Percentiles rank a stretch among this genome's conserved stretches.
These are phyloP conservation scores for Penicillium psychrosexuale DNA, from an alignment of 2,329 filamentous ascomycete species.

Conservation along the genomic window DNA sequence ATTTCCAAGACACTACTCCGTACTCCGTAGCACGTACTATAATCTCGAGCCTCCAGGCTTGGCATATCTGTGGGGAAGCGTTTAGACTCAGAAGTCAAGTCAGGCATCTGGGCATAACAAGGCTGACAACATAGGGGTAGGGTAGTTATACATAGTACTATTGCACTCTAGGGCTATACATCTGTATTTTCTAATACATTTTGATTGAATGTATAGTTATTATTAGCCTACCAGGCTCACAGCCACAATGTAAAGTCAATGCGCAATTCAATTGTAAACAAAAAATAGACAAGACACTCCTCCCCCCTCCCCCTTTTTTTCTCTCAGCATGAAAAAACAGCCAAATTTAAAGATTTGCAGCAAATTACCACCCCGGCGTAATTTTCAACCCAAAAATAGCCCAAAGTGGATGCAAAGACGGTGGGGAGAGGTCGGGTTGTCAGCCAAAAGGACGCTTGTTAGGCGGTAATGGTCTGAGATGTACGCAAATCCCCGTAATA, in stretches of 20 bases:
- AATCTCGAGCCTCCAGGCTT: conserved; percentile 19
- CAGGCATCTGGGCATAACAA: background rate
- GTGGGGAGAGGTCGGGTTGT: conserved; percentile 11
- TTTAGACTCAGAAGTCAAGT: background rate
- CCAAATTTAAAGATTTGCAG: background rate
- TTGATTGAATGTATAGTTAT: background rate
- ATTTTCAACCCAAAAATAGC: conserved; percentile 24
- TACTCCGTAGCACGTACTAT: conserved; percentile 4
- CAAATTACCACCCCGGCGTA: background rate
- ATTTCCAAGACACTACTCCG: background rate
- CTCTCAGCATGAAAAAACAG: background rate
- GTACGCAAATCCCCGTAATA: conserved; percentile 16
- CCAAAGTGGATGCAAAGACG: conserved; percentile 8
- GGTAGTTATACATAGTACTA: background rate
- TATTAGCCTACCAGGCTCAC: background rate
- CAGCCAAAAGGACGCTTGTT: background rate
- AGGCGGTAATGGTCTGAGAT: conserved; percentile 7
- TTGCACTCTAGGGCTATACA: background rate
- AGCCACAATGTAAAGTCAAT: background rate
- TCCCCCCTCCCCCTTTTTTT: background rate
- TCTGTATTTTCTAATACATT: background rate
- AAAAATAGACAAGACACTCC: background rate
- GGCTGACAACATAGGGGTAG: background rate
- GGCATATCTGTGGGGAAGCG: conserved; percentile 23
- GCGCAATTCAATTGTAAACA: background rate